Percentiles rank a stretch among this genome's conserved stretches.
These are phyloP conservation scores for Thermomucor indicae-seudaticae DNA, from an alignment of 371 early-diverging fungal genomes.

Conservation along the genomic window DNA sequence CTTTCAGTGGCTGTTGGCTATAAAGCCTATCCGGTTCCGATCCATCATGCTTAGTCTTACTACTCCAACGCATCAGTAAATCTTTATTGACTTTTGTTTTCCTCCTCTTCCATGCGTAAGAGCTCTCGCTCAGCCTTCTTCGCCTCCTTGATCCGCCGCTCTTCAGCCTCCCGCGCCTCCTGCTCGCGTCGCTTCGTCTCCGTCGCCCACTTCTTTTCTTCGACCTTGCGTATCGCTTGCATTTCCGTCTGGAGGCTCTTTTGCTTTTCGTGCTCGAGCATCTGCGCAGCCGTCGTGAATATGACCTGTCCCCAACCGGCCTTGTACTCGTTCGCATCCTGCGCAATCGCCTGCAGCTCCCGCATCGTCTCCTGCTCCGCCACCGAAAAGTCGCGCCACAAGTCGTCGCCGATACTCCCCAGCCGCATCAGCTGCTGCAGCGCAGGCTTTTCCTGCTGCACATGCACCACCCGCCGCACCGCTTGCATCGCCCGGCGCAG, in stretches of 20 bases:
- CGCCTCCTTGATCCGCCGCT: slow-evolving; percentile 16
- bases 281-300: slow-evolving; percentile 79
- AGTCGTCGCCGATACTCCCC: slow-evolving; percentile 87
- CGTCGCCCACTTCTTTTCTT: slow-evolving; percentile 27
- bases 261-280: slow-evolving; percentile 63
- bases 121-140: slow-evolving; percentile 23
- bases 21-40: too few species aligned
- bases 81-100: slow-evolving; percentile 9
- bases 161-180: slow-evolving; percentile 5
- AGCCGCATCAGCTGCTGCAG: slow-evolving; percentile 72
- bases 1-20: too few species aligned
- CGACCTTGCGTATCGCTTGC: slow-evolving; percentile 36
- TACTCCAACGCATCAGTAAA: too few species aligned
- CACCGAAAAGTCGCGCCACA: slow-evolving; percentile 73
- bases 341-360: slow-evolving; percentile 78
- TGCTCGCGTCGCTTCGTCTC: slow-evolving; percentile 1
- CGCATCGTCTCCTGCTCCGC: slow-evolving; percentile 83
- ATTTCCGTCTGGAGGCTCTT: slow-evolving; percentile 44
- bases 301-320: slow-evolving; percentile 86
- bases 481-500: slow-evolving; percentile 85
- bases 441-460: slow-evolving; percentile 85
- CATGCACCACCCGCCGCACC: slow-evolving; percentile 67
- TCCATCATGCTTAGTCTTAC: too few species aligned
- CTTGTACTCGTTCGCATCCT: slow-evolving; percentile 79
- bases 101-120: slow-evolving; percentile 14